Evolutionary conservation across 768 basidiomycete genomes (phyloP).

Genomic region (Hygrocybe coccinea): DNA sequence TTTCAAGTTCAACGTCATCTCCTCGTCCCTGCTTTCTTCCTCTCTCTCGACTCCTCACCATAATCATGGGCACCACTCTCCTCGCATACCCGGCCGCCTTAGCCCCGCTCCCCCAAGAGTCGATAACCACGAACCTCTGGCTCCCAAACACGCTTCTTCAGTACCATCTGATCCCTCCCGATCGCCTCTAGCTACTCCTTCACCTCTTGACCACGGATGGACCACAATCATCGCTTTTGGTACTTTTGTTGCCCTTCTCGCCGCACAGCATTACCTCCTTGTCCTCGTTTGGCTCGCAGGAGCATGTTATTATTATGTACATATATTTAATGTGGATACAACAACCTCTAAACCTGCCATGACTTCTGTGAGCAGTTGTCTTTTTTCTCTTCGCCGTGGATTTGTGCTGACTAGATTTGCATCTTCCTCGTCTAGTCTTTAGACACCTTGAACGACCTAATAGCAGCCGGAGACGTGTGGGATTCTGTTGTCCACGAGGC

Average conservation of each 20-base stretch:
- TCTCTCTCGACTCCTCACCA: constrained; percentile 42
- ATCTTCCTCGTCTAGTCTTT: constrained; percentile 44
- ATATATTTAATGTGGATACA: constrained; percentile 19
- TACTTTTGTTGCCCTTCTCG: constrained; percentile 33
- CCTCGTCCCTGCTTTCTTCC: constrained; percentile 67
- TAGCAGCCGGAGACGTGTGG: constrained; percentile 66
- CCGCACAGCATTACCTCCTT: constrained; percentile 13
- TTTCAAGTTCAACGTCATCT: constrained; percentile 82
- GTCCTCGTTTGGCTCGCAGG: background rate
- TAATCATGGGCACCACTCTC: constrained; percentile 30
- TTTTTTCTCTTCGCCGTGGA: background rate
- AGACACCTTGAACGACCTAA: constrained; percentile 60
- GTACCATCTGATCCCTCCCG: constrained; percentile 14
- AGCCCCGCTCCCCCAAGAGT: constrained; percentile 28
- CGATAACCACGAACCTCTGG: constrained; percentile 33
- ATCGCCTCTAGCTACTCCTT: constrained; percentile 12
- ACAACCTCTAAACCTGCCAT: constrained; percentile 37
- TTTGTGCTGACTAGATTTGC: background rate
- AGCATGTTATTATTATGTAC: constrained; percentile 8
- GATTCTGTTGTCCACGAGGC: constrained; percentile 70
- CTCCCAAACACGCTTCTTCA: constrained; percentile 6
- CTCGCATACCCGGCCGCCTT: constrained; percentile 48
- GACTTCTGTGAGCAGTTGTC: constrained; percentile 44
- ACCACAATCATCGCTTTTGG: constrained; percentile 37
- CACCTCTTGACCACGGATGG: constrained; percentile 33